phyloP scores from a whole-genome alignment of 169 alveolate species.

The Plasmodium vinckei region DNA sequence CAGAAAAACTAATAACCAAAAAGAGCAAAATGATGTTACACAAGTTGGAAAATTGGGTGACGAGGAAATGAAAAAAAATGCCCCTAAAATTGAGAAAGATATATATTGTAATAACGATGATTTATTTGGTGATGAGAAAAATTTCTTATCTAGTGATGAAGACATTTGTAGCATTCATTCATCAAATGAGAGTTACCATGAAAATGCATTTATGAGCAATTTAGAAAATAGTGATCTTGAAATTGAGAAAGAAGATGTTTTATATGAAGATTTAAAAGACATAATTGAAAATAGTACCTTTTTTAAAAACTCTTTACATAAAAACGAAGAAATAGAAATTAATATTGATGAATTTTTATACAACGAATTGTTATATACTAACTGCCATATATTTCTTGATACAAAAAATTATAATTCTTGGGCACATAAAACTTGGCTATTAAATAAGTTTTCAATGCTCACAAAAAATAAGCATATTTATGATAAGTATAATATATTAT shows the following conservation, averaged over 20 bases:
- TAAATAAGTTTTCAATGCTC: constrained; percentile 36
- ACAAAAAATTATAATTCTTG: constrained; percentile 74
- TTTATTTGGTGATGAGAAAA: constrained; percentile 25
- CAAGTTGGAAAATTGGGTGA: background rate
- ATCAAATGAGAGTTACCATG: background rate
- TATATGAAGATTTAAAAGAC: constrained; percentile 23
- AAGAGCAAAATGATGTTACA: background rate
- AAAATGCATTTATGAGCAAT: constrained; percentile 41
- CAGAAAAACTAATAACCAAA: background rate
- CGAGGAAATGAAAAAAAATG: background rate
- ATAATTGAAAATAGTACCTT: constrained; percentile 30
- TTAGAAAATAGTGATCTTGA: constrained; percentile 53
- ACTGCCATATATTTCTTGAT: constrained; percentile 71
- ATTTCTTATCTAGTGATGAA: constrained; percentile 24
- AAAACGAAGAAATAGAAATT: constrained; percentile 9
- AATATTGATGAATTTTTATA: constrained; percentile 68
- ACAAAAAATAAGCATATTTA: constrained; percentile 28
- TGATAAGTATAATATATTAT: constrained; percentile 42
- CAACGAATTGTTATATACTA: constrained; percentile 60
- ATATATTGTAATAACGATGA: background rate
- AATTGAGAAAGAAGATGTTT: constrained; percentile 3
- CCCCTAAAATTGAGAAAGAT: background rate
- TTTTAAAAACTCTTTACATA: constrained; percentile 58
- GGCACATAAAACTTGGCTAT: constrained; percentile 76
- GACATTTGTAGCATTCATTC: background rate